Evolutionary conservation across 108 stramenopile species (phyloP).

Genomic region (Cyclotella atomus): DNA sequence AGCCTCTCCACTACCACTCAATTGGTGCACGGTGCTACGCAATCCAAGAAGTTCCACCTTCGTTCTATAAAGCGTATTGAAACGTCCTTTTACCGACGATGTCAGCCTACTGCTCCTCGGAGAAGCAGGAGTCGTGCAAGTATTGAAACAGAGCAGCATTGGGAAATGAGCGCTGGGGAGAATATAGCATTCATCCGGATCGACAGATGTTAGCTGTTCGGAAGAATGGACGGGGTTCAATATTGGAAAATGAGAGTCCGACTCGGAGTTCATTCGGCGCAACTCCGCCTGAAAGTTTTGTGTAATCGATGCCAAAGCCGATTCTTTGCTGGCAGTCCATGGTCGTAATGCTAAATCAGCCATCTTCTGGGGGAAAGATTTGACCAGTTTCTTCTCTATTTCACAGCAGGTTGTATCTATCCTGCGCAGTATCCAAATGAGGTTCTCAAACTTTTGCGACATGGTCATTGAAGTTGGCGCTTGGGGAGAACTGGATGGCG

Average conservation of each 20-base stretch:
- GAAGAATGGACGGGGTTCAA: slow-evolving; percentile 77
- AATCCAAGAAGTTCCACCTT: slow-evolving; percentile 60
- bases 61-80: slow-evolving; percentile 67
- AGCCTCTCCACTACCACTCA: slow-evolving; percentile 17
- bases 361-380: slow-evolving; percentile 78
- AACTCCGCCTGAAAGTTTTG: slow-evolving; percentile 64
- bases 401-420: slow-evolving; percentile 69
- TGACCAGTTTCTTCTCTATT: slow-evolving; percentile 72
- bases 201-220: slow-evolving; percentile 61
- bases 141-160: slow-evolving; percentile 79
- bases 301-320: slow-evolving; percentile 70
- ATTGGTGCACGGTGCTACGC: slow-evolving; percentile 10
- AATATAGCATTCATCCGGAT: slow-evolving; percentile 77
- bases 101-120: not conserved
- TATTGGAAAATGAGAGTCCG: slow-evolving; percentile 46
- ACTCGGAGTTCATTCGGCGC: slow-evolving; percentile 32
- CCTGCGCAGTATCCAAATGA: slow-evolving; percentile 63
- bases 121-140: slow-evolving; percentile 1
- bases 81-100: slow-evolving; percentile 20
- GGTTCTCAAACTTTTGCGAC: slow-evolving; percentile 59
- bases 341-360: slow-evolving; percentile 82
- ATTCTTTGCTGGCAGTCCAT: slow-evolving; percentile 82
- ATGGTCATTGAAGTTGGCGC: not conserved
- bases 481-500: slow-evolving; percentile 1
- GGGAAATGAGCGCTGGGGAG: slow-evolving; percentile 90